Conservation (phyloP, 306 rosid species). For the Fagus sylvatica region DNA sequence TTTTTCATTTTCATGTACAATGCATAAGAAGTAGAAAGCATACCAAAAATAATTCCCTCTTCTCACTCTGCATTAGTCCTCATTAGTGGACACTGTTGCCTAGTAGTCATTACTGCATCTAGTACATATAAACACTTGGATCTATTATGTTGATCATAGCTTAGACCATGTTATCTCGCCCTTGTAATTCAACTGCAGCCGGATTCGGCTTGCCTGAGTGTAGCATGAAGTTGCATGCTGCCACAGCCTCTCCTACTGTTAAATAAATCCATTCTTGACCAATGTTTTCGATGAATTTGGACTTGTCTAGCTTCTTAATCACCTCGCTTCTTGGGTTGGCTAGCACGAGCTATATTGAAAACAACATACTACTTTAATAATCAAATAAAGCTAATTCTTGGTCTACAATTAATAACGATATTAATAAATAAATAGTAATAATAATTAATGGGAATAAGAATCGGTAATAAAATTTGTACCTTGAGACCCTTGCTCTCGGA, state of each 20-base stretch:
- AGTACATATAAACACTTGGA: neutral
- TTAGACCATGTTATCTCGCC: slow-evolving; percentile 35
- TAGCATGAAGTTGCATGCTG: slow-evolving; percentile 75
- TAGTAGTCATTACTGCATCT: neutral
- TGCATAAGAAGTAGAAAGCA: neutral
- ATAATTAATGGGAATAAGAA: neutral
- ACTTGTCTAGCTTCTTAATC: slow-evolving; percentile 90
- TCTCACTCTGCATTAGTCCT: neutral
- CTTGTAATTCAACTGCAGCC: neutral
- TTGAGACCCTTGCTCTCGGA: slow-evolving; percentile 77
- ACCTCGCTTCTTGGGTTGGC: slow-evolving; percentile 90
- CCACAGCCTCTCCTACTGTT: slow-evolving; percentile 87
- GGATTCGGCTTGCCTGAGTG: slow-evolving; percentile 40
- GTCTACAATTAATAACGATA: neutral
- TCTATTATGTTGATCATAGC: neutral
- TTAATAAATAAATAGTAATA: too few species aligned
- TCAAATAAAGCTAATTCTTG: neutral
- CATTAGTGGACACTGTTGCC: neutral
- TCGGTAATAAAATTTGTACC: slow-evolving; percentile 32
- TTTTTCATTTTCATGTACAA: neutral
- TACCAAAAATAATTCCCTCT: neutral
- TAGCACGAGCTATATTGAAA: slow-evolving; percentile 55
- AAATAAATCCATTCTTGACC: slow-evolving; percentile 79
- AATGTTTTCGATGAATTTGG: slow-evolving; percentile 53
- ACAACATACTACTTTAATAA: neutral